phyloP scores from a whole-genome alignment of 257 asterid genomes.

The Solanum chiquidenum region DNA sequence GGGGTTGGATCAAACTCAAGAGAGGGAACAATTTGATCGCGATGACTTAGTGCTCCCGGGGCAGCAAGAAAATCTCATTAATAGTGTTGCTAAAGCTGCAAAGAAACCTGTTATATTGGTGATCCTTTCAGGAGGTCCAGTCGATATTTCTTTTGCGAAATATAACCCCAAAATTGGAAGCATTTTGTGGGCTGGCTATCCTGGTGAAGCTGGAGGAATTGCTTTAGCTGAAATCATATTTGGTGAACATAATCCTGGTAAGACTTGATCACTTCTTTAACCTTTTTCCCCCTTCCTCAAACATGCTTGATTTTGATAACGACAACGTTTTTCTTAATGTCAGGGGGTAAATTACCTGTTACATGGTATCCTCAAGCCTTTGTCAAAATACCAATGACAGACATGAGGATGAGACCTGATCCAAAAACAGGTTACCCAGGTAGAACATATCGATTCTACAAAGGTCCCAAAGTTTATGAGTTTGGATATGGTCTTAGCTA shows the following conservation, averaged over 20 bases:
- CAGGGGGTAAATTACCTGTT: constrained; percentile 75
- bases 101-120: constrained; percentile 62
- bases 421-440: constrained; percentile 58
- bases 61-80: constrained; percentile 45
- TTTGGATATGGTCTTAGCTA: constrained; percentile 81
- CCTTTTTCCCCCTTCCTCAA: background rate
- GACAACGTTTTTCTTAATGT: background rate
- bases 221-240: constrained; percentile 62
- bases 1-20: constrained; percentile 71
- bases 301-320: background rate
- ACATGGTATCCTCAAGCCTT: constrained; percentile 79
- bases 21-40: constrained; percentile 51
- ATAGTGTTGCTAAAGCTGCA: constrained; percentile 49
- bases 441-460: constrained; percentile 66
- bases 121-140: constrained; percentile 63
- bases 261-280: background rate
- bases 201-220: constrained; percentile 85
- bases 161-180: constrained; percentile 46
- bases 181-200: constrained; percentile 85
- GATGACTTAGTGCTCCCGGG: constrained; percentile 62
- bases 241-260: constrained; percentile 81
- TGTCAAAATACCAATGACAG: constrained; percentile 60
- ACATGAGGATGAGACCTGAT: constrained; percentile 85
- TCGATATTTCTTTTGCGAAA: constrained; percentile 60
- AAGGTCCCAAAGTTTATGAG: constrained; percentile 49